These are phyloP conservation scores for Colletotrichum siamense DNA, from an alignment of 2,329 filamentous ascomycete species.

Conservation along the genomic window DNA sequence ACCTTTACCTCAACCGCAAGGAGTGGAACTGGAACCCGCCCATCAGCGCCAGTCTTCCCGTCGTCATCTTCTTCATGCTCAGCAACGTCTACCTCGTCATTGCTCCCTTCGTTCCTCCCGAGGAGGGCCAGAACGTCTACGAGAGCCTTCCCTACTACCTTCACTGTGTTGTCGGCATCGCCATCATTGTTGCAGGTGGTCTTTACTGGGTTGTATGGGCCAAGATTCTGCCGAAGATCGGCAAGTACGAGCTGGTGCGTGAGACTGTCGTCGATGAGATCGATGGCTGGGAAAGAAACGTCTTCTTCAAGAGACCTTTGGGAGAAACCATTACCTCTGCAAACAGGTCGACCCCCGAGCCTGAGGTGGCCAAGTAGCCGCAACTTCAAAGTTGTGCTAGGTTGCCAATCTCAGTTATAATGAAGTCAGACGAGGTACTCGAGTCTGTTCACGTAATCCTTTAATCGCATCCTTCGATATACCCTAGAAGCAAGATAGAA, in stretches of 20 bases:
- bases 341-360: not conserved
- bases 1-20: conserved; percentile 56
- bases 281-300: conserved; percentile 67
- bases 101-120: conserved; percentile 62
- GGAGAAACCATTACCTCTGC: conserved; percentile 10
- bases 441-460: not conserved
- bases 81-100: conserved; percentile 67
- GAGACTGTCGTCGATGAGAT: conserved; percentile 59
- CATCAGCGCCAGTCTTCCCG: conserved; percentile 58
- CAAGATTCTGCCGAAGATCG: conserved; percentile 54
- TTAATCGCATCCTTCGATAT: not conserved
- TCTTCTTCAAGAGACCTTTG: conserved; percentile 53
- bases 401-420: not conserved
- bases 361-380: not conserved
- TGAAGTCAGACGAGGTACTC: not conserved
- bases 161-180: conserved; percentile 63
- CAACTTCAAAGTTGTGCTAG: not conserved
- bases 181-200: conserved; percentile 55
- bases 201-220: conserved; percentile 65
- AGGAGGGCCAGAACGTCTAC: conserved; percentile 57
- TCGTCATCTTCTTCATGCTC: conserved; percentile 63
- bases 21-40: conserved; percentile 59
- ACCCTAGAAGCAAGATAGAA: conserved; percentile 10
- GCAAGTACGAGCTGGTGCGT: conserved; percentile 60
- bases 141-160: conserved; percentile 60